Evolutionary conservation across 768 basidiomycete genomes (phyloP).

Genomic region (Xerocomellus intermedius): DNA sequence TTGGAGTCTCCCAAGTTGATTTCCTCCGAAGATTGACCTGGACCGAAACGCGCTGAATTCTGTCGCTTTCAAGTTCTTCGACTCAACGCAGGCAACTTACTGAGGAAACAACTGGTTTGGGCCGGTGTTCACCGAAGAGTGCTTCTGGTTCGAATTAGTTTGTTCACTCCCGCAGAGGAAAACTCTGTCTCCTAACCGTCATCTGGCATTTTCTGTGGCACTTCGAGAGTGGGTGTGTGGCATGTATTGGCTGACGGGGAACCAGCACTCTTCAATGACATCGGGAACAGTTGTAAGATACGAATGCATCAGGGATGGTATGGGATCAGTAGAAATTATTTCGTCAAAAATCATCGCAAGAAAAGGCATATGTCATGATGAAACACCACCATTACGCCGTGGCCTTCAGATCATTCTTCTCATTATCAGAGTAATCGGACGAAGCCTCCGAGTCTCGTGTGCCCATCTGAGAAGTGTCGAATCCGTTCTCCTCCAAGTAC

Average conservation of each 20-base stretch:
- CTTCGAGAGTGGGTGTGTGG: neutral
- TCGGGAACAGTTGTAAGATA: neutral
- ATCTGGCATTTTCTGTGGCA: too few relatives aligned
- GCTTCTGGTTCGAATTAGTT: too few relatives aligned
- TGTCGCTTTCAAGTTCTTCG: too few relatives aligned
- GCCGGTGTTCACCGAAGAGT: too few relatives aligned
- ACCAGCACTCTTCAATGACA: too few relatives aligned
- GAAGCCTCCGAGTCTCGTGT: slow-evolving; percentile 31
- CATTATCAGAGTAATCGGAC: slow-evolving; percentile 15
- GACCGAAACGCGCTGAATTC: too few relatives aligned
- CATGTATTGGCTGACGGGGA: neutral
- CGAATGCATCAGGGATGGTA: neutral
- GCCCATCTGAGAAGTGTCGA: slow-evolving; percentile 76
- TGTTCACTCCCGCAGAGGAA: too few relatives aligned
- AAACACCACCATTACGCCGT: slow-evolving; percentile 9
- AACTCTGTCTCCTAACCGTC: too few relatives aligned
- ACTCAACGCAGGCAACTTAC: too few relatives aligned
- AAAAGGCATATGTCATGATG: slow-evolving; percentile 1
- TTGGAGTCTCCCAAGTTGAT: too few relatives aligned
- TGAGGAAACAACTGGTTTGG: too few relatives aligned
- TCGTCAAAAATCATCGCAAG: neutral
- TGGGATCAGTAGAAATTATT: neutral
- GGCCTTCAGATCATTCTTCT: slow-evolving; percentile 16
- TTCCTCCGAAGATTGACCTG: too few relatives aligned
- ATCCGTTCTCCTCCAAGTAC: slow-evolving; percentile 78